Evolutionary conservation across 768 basidiomycete genomes (phyloP), one percentile per base, ranked within the genome.

Genomic region (Lactarius pseudohatsudake): DNA sequence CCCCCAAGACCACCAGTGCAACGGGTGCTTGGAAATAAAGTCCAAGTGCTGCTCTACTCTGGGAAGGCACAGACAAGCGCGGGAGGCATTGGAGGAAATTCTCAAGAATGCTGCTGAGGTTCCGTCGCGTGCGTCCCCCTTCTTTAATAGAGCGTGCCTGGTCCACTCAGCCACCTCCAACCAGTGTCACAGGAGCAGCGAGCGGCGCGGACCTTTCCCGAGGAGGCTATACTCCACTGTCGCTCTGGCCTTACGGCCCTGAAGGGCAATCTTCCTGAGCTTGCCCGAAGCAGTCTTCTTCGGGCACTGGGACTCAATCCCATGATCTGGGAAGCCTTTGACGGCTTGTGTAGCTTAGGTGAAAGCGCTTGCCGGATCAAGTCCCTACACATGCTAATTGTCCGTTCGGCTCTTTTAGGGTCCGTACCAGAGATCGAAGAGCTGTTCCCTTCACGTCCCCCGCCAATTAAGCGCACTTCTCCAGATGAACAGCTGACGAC

Each of bases 281-380:
- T 85, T 70, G 94, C 94, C n/a, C 79, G 82, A 30, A 73, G 77
- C 62, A 88, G 86, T 73, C 96, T 90, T 75, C 81, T 82, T 56
- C 84, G 87, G 65, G 90, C 93, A 32, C 80, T 97, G 67, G 75
- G 80, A 16, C 74, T 87, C 57, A 88, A 93, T 73, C 91, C 92
- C 38, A 84, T 92, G 74, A 77, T 95, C 62, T 96, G 94, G 94
- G 94, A 97, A 75, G 94, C 94, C 5, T 91, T 94, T 72, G 92
- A 94, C 73, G 94, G 92, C 0, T 76, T 97, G 40, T 96, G 94
- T 75, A 77, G 82, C 36, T 77, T 92, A 55, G 94, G 95, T 90
- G 72, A 62, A 41, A 40, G 64, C 59, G 43, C 62, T 66, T 3
- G 18, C 40, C 57, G 28, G n/a, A 36, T 67, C 61, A 43, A 30